A percentile compares a stretch with the other conserved stretches of the same genome.
These are phyloP conservation scores for Pascua sp. DNA, from an alignment of 1,284 basidiomycete species.

Conservation along the genomic window DNA sequence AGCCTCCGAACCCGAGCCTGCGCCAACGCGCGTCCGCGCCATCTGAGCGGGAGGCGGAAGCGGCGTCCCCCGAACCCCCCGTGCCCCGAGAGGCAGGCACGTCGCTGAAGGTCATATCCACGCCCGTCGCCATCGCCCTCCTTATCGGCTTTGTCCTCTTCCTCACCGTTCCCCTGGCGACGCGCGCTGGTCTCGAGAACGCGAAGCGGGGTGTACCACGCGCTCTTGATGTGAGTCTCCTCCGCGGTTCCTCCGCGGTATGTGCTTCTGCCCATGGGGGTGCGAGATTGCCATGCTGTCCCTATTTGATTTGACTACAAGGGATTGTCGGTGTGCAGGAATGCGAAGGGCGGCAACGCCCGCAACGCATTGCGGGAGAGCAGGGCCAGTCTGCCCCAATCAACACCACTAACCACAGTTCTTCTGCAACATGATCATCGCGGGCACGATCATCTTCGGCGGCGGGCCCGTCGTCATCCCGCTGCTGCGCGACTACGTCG, in stretches of 20 bases:
- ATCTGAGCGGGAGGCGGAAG: neutral
- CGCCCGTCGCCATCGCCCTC: constrained; percentile 24
- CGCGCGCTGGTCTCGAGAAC: constrained; percentile 38
- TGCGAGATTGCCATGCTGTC: too few species aligned
- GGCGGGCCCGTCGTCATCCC: constrained; percentile 63
- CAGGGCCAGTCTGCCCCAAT: too few species aligned
- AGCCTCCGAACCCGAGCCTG: neutral
- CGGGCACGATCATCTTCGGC: constrained; percentile 59
- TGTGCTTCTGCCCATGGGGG: too few species aligned
- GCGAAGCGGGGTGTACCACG: constrained; percentile 33
- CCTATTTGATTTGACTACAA: too few species aligned
- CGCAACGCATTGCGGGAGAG: too few species aligned
- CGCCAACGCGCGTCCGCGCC: neutral
- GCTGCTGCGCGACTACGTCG: constrained; percentile 57
- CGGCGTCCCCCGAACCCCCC: neutral
- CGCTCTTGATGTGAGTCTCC: constrained; percentile 34
- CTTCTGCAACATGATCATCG: constrained; percentile 53
- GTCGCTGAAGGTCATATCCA: constrained; percentile 31
- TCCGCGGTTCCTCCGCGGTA: too few species aligned
- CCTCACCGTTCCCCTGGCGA: constrained; percentile 31
- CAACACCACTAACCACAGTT: constrained; percentile 25
- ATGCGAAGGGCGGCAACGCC: too few species aligned
- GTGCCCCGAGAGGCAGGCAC: neutral
- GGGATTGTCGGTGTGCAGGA: too few species aligned
- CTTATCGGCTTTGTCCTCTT: constrained; percentile 45